Evolutionary conservation across 345 rosid genomes (phyloP), one percentile per base, ranked within the genome.

Genomic region (Populus tremula): DNA sequence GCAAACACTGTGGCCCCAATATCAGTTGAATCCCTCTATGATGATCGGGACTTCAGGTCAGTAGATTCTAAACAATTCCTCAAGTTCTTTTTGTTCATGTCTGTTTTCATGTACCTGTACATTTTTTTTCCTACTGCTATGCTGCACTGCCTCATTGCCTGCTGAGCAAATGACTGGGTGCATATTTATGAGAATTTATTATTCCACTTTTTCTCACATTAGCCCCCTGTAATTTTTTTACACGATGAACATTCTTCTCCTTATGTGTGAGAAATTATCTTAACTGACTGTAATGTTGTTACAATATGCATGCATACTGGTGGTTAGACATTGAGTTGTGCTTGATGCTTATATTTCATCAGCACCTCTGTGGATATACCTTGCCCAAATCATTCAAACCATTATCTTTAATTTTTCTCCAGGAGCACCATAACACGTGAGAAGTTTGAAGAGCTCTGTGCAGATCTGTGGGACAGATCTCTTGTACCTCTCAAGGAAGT

Each of bases 341-440:
- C 63, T n/a, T 59, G 63, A n/a, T n/a, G 63, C 63, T 59, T n/a
- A 4, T n/a, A 59, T 59, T n/a, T 59, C 29, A n/a, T 0, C 5
- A 12, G 2, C 29, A 59, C 14, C 64, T 59, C 14, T 10, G 2
- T 59, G 64, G 64, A 59, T 59, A n/a, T 59, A 13, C 64, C 25
- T 59, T 10, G 13, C 63, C 63, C 25, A 59, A 59, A 10, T 59
- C 64, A 59, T n/a, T 36, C 70, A 67, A 67, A 1, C 43, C 45
- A 0, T 18, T 36, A 3, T 67, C 25, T 67, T 27, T 75, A n/a
- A 41, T n/a, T 62, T 18, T 69, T 63, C 77, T 73, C 21, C 88
- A 96, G 99, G 98, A 94, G 99, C 92, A 84, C 94, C 70, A 87
- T 96, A 53, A 63, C 98, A 64, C 97, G 99, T 66, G 94, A 96